Base-by-base conservation (phyloP, 768 basidiomycete genomes). In the Chiua virens region DNA sequence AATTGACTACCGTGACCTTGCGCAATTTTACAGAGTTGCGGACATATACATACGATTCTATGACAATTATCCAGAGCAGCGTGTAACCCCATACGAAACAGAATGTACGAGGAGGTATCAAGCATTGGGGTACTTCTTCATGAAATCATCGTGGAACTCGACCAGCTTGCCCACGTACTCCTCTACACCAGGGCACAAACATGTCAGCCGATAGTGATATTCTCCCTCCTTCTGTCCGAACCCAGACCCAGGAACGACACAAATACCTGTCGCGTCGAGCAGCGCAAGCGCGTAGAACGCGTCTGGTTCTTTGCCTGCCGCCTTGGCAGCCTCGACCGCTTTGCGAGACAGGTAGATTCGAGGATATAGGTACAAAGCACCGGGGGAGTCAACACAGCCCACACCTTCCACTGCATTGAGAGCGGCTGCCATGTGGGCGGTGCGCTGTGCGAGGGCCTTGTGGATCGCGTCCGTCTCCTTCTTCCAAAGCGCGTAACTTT, bases 331-430 rank as follows among this genome's bases (percentile, higher is more conserved):
- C 42, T 83, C 79, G 50, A 86, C 72, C 4, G 92, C 95, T 58
- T 79, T 82, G 15, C 77, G 61, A 8, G 92, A 83, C 42, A 99
- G 77, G 40, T 76, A 73, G 60, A 98, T 86, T 64, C 76, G 79
- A 6, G 96, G 97, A 76, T 86, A 98, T 40, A 99, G 79, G 72
- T 99, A 99, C 62, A 99, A 77, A 14, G 96, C 94, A 4, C 95
- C 95, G 11, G 96, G 87, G 1, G 89, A 88, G 64, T 88, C 75
- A 50, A 93, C 91, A 67, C 95, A 98, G 13, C 85, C 86, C 49
- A 96, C 86, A n/a, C 96, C 94, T 3, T 87, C 81, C 27, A 96
- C 80, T 34, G 76, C 69, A 67, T 91, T 90, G 63, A 98, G 82
- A n/a, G 89, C 79, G 42, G 75, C 71, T 11, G 86, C 80, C 88